Conservation (phyloP, 495 filamentous ascomycete species). For the Darksidea phi region DNA sequence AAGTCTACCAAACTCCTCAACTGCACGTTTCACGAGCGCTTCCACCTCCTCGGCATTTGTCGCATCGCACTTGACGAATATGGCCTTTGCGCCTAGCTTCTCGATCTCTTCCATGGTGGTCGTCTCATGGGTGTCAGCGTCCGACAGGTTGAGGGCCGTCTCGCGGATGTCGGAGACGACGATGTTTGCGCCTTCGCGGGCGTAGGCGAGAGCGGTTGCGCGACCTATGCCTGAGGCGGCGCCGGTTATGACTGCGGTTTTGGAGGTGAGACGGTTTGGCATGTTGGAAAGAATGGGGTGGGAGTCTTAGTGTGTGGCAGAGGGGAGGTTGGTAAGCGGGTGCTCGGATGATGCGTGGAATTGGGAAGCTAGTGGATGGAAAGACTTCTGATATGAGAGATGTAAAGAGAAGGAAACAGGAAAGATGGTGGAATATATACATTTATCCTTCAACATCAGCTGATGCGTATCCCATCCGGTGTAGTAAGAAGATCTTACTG, state of each 20-base stretch:
- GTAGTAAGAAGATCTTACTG: too few species aligned
- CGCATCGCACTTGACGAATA: conserved; percentile 47
- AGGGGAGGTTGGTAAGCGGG: too few species aligned
- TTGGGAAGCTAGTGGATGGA: too few species aligned
- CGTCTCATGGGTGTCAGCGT: background rate
- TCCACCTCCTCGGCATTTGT: conserved; percentile 42
- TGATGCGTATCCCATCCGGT: too few species aligned
- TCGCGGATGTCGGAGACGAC: conserved; percentile 39
- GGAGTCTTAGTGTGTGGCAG: too few species aligned
- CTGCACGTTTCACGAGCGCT: conserved; percentile 43
- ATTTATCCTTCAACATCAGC: too few species aligned
- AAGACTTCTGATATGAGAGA: too few species aligned
- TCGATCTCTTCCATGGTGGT: conserved; percentile 29
- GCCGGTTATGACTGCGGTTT: conserved; percentile 42
- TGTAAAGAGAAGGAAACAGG: too few species aligned
- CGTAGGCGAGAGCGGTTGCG: conserved; percentile 39
- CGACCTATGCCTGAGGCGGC: conserved; percentile 41
- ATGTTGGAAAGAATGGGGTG: too few species aligned
- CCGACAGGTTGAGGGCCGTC: conserved; percentile 16
- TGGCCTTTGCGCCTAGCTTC: conserved; percentile 32
- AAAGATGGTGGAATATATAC: too few species aligned
- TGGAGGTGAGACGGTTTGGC: conserved; percentile 34
- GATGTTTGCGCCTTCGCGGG: conserved; percentile 39
- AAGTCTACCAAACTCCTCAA: conserved; percentile 47
- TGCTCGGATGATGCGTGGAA: too few species aligned